These are phyloP conservation scores for Thymus quinquecostatus DNA, from an alignment of 257 asterid genomes.

Conservation along the genomic window DNA sequence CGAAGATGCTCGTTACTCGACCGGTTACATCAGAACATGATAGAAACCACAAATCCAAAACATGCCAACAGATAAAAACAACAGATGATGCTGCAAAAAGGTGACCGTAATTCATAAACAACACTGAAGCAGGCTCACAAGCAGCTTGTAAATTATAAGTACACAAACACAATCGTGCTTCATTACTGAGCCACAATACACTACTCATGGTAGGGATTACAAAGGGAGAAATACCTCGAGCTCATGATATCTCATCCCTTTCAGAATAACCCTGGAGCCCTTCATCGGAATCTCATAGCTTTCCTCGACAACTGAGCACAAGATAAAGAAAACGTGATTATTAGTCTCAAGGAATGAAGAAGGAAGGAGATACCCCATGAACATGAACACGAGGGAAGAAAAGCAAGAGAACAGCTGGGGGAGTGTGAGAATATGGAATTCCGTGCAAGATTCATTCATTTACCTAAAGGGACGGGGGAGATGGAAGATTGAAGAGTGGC, in stretches of 20 bases:
- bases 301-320: constrained; percentile 40
- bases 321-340: background rate
- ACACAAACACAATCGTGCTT: background rate
- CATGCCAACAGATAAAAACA: background rate
- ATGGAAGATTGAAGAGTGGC: constrained; percentile 33
- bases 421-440: background rate
- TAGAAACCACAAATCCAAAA: background rate
- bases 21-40: constrained; percentile 1
- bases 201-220: background rate
- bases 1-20: background rate
- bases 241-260: constrained; percentile 81
- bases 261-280: constrained; percentile 67
- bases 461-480: constrained; percentile 34
- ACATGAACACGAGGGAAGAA: background rate
- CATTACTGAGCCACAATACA: constrained; percentile 33
- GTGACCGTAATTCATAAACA: background rate
- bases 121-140: background rate
- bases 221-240: constrained; percentile 56
- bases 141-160: background rate
- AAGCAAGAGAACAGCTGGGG: background rate
- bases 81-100: background rate
- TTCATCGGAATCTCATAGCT: constrained; percentile 35
- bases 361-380: background rate
- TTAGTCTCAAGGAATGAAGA: background rate
- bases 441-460: background rate